Evolutionary conservation across 495 filamentous ascomycete genomes (phyloP).

Genomic region (Tricharina praecox): DNA sequence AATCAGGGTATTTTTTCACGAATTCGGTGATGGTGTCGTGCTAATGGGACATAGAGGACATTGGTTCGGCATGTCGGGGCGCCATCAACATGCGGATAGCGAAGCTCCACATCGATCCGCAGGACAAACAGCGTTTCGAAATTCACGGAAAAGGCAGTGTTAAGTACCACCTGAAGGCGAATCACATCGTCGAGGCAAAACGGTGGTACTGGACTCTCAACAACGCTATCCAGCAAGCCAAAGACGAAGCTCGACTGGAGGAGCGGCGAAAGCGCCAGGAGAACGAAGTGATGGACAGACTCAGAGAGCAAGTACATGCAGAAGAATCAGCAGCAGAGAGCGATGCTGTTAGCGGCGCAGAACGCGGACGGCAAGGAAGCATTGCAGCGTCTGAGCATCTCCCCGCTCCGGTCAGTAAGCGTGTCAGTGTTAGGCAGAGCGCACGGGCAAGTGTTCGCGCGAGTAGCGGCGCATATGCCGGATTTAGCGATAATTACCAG

Average conservation of each 20-base stretch:
- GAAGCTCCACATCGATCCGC: constrained; percentile 80
- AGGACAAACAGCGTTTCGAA: constrained; percentile 93
- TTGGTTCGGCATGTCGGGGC: constrained; percentile 80
- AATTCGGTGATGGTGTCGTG: no score
- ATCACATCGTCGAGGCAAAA: constrained; percentile 85
- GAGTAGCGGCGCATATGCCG: background rate
- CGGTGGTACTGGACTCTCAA: constrained; percentile 97
- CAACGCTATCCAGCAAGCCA: constrained; percentile 95
- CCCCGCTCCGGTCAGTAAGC: no score
- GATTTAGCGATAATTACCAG: background rate
- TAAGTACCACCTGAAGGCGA: constrained; percentile 92
- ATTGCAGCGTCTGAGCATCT: background rate
- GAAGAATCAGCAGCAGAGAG: constrained; percentile 14
- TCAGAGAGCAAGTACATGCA: constrained; percentile 21
- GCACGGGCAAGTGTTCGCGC: constrained; percentile 5
- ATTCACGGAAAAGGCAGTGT: constrained; percentile 97
- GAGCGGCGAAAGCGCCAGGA: constrained; percentile 55
- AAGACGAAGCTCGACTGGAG: constrained; percentile 87
- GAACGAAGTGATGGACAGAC: constrained; percentile 61
- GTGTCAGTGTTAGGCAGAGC: no score
- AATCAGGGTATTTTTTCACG: constrained; percentile 49
- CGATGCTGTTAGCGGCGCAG: background rate
- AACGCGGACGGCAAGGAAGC: background rate
- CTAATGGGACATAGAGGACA: constrained; percentile 72
- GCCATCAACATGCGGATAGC: constrained; percentile 98